These are phyloP conservation scores for Termitomyces titanicus DNA, from an alignment of 768 basidiomycete genomes.

Conservation along the genomic window DNA sequence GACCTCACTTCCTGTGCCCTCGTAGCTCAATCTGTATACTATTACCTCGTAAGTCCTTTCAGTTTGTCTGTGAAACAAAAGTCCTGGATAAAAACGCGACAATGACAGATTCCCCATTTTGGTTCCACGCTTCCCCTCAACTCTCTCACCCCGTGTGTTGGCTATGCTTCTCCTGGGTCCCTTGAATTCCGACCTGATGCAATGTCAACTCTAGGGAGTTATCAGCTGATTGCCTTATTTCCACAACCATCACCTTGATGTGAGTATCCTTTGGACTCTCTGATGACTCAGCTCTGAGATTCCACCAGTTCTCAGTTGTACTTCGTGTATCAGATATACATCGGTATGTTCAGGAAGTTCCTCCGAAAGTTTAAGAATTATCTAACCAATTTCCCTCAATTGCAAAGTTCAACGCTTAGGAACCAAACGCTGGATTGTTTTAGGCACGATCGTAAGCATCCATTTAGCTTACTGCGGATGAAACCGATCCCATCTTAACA, in stretches of 20 bases:
- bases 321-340: constrained; percentile 37
- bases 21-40: constrained; percentile 39
- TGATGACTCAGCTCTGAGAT: not conserved
- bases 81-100: not conserved
- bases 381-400: not conserved
- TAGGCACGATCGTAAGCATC: constrained; percentile 23
- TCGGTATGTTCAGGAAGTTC: constrained; percentile 20
- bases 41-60: constrained; percentile 31
- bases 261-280: constrained; percentile 12
- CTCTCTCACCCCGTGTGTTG: constrained; percentile 34
- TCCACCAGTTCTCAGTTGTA: constrained; percentile 36
- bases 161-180: constrained; percentile 10
- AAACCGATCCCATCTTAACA: not conserved
- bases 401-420: constrained; percentile 21
- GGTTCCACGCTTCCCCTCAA: constrained; percentile 33
- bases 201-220: constrained; percentile 23
- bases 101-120: constrained; percentile 37
- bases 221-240: constrained; percentile 37
- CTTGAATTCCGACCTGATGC: not conserved
- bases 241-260: constrained; percentile 40
- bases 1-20: constrained; percentile 35
- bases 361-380: not conserved
- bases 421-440: constrained; percentile 22
- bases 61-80: not conserved
- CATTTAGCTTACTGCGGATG: not conserved